phyloP scores from a whole-genome alignment of 805 yeast genomes.

The Candida wancherniae region DNA sequence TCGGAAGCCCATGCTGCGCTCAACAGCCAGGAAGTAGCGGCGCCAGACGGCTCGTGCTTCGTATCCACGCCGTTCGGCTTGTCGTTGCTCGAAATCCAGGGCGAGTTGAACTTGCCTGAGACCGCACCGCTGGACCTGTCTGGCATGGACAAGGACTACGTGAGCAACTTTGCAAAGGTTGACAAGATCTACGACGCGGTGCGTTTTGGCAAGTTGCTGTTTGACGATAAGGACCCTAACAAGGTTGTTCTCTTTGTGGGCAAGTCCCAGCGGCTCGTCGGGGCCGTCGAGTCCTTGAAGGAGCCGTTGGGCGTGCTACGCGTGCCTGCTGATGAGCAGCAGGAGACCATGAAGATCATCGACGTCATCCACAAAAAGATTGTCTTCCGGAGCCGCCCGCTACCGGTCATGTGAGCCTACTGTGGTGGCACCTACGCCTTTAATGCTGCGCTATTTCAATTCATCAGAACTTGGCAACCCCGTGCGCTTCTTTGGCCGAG shows the following conservation, averaged over 20 bases:
- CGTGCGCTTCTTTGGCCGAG: no score
- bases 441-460: no score
- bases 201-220: conserved; percentile 44
- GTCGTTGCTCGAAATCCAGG: conserved; percentile 65
- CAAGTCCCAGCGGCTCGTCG: conserved; percentile 64
- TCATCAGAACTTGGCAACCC: no score
- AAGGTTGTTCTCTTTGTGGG: conserved; percentile 61
- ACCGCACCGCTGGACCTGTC: conserved; percentile 33
- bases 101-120: conserved; percentile 51
- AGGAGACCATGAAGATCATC: conserved; percentile 42
- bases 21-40: not conserved
- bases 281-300: conserved; percentile 52
- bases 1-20: conserved; percentile 12
- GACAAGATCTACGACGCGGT: conserved; percentile 42
- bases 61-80: conserved; percentile 55
- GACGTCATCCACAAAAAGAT: conserved; percentile 59
- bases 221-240: conserved; percentile 34
- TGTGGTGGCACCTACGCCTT: no score
- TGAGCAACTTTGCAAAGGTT: conserved; percentile 29
- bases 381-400: conserved; percentile 62
- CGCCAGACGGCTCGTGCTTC: conserved; percentile 9
- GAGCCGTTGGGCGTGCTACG: conserved; percentile 63
- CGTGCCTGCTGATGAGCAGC: conserved; percentile 30
- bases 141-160: conserved; percentile 26
- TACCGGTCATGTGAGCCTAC: conserved; percentile 78